These are phyloP conservation scores for Hymenoscyphus occultus DNA, from an alignment of 2,329 filamentous ascomycete species.

Conservation along the genomic window DNA sequence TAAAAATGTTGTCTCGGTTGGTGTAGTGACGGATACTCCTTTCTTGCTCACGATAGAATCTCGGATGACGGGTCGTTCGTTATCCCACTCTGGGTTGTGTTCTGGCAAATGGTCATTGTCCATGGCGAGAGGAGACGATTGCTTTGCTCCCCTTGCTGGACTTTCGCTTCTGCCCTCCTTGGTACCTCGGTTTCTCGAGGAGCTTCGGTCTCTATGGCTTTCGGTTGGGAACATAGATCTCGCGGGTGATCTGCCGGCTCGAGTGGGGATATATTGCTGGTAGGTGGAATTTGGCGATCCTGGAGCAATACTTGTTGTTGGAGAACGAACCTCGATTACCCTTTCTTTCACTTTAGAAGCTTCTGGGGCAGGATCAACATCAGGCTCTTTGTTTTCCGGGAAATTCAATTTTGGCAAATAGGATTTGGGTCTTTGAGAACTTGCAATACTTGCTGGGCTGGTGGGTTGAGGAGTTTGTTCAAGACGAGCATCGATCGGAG, in stretches of 20 bases:
- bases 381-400: slow-evolving; percentile 15
- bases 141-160: background rate
- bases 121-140: background rate
- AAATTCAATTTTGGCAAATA: slow-evolving; percentile 24
- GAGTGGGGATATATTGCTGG: slow-evolving; percentile 11
- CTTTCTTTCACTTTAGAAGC: background rate
- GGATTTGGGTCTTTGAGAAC: slow-evolving; percentile 16
- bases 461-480: slow-evolving; percentile 20
- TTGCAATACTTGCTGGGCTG: slow-evolving; percentile 5
- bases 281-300: slow-evolving; percentile 5
- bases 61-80: slow-evolving; percentile 13
- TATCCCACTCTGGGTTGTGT: slow-evolving; percentile 20
- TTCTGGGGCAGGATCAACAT: slow-evolving; percentile 7
- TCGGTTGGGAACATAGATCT: slow-evolving; percentile 20
- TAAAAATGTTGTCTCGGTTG: background rate
- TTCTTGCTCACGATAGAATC: slow-evolving; percentile 17
- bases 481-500: slow-evolving; percentile 29
- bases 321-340: slow-evolving; percentile 8
- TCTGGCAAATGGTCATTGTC: slow-evolving; percentile 17
- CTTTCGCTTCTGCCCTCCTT: background rate
- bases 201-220: slow-evolving; percentile 10
- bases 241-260: slow-evolving; percentile 12
- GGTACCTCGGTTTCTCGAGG: slow-evolving; percentile 6
- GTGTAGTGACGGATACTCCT: slow-evolving; percentile 17
- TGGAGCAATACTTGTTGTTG: slow-evolving; percentile 1